Evolutionary conservation across 225 moss, liverwort and hornwort genomes (phyloP), one percentile per base, ranked within the genome.

Genomic region (Pseudoscleropodium purum): DNA sequence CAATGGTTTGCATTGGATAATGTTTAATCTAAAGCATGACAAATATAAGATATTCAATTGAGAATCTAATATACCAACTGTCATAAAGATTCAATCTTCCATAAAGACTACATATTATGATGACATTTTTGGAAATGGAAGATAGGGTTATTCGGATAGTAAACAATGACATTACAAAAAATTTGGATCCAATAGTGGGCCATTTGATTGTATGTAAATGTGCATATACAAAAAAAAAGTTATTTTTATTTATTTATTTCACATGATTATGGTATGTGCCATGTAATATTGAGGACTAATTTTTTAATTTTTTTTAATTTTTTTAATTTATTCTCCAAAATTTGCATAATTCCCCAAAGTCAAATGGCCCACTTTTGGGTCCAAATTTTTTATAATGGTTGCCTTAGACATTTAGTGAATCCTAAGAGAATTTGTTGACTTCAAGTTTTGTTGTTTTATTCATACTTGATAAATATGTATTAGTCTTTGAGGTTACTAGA

Each of bases 401-500:
- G 8, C 15, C 8, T 26, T 41, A 3, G 5, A 41, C 8, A 41
- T 41, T 41, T 1, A 26, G 0, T 72, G 14, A 25, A 2, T 0
- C 7, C 8, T 0, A 15, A 1, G 3, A 41, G 12, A 41, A 5
- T 5, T 5, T 25, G 7, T 25, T 25, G 8, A 72, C 15, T 41
- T 70, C 39, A 16, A 13, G 6, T 70, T 72, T 43, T 72, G 9
- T 72, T 26, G 9, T 43, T 72, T 26, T 41, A 15, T 18, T 0
- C 1, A 21, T 21, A 6, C 4, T 12, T 0, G 4, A 5, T 21
- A 21, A 37, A 21, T 11, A 36, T 20, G 6, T 67, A 4, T 37
- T 0, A 0, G 0, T 6, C 4, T 20, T 20, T 4, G 2, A 6
- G 5, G 11, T 20, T 67, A 27, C 0, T 11, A 4, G 36, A 20